These are phyloP conservation scores for Colletotrichum phormii DNA, from an alignment of 2,329 filamentous ascomycete species.

Conservation along the genomic window DNA sequence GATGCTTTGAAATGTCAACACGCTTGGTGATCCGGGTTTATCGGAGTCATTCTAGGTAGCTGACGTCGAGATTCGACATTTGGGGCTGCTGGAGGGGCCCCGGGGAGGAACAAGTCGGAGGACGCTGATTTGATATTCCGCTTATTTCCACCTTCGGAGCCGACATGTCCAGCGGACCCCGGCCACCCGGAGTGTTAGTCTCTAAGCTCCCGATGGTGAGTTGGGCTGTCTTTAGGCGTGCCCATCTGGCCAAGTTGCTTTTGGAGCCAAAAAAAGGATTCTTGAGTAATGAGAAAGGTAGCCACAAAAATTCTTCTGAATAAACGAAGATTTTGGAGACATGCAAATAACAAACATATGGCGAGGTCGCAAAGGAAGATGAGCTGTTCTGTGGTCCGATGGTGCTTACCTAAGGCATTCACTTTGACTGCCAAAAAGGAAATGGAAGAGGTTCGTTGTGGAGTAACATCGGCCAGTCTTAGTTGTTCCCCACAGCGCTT, in stretches of 20 bases:
- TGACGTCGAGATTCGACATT: slow-evolving; percentile 11
- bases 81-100: slow-evolving; percentile 6
- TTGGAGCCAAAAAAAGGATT: neutral
- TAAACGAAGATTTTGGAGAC: neutral
- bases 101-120: slow-evolving; percentile 19
- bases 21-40: neutral
- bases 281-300: neutral
- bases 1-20: neutral
- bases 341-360: neutral
- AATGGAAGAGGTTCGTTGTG: neutral
- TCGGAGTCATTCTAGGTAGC: slow-evolving; percentile 1
- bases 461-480: neutral
- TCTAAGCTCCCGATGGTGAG: neutral
- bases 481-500: slow-evolving; percentile 15
- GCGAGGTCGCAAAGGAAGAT: neutral
- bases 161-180: slow-evolving; percentile 14
- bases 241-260: neutral
- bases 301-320: too few relatives aligned
- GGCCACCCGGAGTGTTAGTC: slow-evolving; percentile 4
- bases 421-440: neutral
- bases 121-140: slow-evolving; percentile 36
- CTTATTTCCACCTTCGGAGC: slow-evolving; percentile 21
- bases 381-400: neutral
- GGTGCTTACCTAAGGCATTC: slow-evolving; percentile 9
- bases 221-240: neutral